Evolutionary conservation across 139 green algal genomes (phyloP).

Genomic region (Diplosphaera chodatii): DNA sequence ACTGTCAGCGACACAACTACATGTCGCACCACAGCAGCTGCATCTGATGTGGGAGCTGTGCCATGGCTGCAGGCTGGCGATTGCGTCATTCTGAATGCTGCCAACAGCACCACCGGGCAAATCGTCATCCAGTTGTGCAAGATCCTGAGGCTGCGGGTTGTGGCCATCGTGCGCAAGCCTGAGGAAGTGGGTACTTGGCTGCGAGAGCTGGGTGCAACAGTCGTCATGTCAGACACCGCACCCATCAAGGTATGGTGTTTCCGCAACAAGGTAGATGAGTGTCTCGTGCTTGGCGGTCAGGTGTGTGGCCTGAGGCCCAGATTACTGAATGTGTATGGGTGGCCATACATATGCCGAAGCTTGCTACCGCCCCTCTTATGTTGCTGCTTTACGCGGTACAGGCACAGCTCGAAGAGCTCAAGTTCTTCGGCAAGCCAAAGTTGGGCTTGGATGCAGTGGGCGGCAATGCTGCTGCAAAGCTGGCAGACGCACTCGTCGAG

Average conservation of each 20-base stretch:
- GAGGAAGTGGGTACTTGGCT: constrained; percentile 36
- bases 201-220: constrained; percentile 54
- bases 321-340: no score
- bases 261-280: no score
- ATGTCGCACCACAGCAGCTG: no score
- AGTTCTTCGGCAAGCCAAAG: constrained; percentile 76
- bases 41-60: no score
- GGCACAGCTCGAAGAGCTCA: constrained; percentile 59
- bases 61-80: constrained; percentile 81
- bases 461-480: constrained; percentile 46
- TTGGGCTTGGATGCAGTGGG: constrained; percentile 80
- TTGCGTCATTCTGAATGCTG: constrained; percentile 82
- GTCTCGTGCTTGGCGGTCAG: no score
- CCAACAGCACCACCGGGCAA: constrained; percentile 73
- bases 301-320: no score
- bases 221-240: constrained; percentile 61
- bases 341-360: no score
- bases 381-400: constrained; percentile 10
- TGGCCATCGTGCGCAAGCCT: constrained; percentile 36
- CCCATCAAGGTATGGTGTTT: constrained; percentile 60
- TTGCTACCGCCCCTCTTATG: no score
- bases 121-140: constrained; percentile 74
- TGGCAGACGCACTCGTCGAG: constrained; percentile 60
- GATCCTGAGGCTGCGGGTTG: constrained; percentile 65
- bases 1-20: no score